phyloP scores from a whole-genome alignment of 768 basidiomycete genomes.

The Rhizopogon vulgaris region DNA sequence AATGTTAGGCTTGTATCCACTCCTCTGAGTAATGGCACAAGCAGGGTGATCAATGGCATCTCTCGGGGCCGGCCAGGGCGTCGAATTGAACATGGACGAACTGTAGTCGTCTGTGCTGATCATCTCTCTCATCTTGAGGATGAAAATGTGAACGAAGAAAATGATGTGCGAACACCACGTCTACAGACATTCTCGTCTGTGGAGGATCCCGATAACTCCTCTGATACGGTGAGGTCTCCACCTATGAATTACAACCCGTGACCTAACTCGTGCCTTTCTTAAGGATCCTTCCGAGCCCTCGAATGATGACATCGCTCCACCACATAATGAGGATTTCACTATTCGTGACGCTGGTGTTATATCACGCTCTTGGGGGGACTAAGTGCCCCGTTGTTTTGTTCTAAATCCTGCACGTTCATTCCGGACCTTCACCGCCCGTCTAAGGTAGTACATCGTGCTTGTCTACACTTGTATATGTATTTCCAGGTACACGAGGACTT shows the following conservation, averaged over 20 bases:
- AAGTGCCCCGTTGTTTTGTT: slow-evolving; percentile 8
- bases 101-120: neutral
- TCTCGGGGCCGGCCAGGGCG: slow-evolving; percentile 19
- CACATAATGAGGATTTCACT: slow-evolving; percentile 19
- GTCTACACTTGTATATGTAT: slow-evolving; percentile 8
- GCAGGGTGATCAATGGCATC: slow-evolving; percentile 1
- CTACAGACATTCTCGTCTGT: neutral
- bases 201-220: neutral
- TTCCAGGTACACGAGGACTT: slow-evolving; percentile 27
- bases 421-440: slow-evolving; percentile 18
- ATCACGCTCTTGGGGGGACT: slow-evolving; percentile 30
- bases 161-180: slow-evolving; percentile 4
- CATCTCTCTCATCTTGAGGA: neutral
- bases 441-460: slow-evolving; percentile 15
- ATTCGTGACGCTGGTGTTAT: slow-evolving; percentile 27
- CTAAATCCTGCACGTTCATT: slow-evolving; percentile 22
- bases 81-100: slow-evolving; percentile 8
- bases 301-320: slow-evolving; percentile 8
- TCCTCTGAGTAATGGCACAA: slow-evolving; percentile 1
- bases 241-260: slow-evolving; percentile 2
- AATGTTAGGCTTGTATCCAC: slow-evolving; percentile 19
- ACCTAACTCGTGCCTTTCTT: neutral
- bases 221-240: neutral
- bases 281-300: slow-evolving; percentile 10
- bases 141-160: neutral